A percentile compares a stretch with the other conserved stretches of the same genome.
Evolutionary conservation across 2,329 filamentous ascomycete species (phyloP).

Genomic region (Aureobasidium sp.): DNA sequence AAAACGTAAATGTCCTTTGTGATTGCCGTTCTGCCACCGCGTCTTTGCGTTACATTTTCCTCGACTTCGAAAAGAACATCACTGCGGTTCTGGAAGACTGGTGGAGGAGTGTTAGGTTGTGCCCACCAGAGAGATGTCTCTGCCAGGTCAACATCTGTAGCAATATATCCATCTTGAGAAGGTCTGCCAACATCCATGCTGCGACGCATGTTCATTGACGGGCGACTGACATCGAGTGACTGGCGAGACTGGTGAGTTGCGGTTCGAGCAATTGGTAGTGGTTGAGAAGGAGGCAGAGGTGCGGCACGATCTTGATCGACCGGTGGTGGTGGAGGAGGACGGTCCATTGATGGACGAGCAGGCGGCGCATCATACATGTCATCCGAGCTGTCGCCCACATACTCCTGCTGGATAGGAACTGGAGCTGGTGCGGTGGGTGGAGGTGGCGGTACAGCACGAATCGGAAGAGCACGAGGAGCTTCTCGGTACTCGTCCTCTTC

Average conservation of each 20-base stretch:
- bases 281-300: constrained; percentile 32
- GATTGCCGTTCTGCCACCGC: constrained; percentile 62
- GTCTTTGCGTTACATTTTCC: constrained; percentile 62
- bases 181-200: constrained; percentile 73
- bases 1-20: constrained; percentile 81
- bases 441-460: constrained; percentile 22
- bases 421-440: constrained; percentile 29
- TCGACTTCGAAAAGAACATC: constrained; percentile 80
- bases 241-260: constrained; percentile 22
- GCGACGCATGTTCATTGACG: constrained; percentile 42
- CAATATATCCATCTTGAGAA: constrained; percentile 71
- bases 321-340: constrained; percentile 25
- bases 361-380: constrained; percentile 42
- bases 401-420: constrained; percentile 30
- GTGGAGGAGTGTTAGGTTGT: constrained; percentile 69
- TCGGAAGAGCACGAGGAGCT: constrained; percentile 12
- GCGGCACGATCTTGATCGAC: constrained; percentile 23
- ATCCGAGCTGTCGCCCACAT: constrained; percentile 32
- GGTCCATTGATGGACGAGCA: constrained; percentile 28
- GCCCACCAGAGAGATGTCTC: constrained; percentile 79
- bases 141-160: constrained; percentile 76
- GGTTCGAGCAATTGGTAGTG: constrained; percentile 29
- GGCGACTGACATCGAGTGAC: constrained; percentile 53
- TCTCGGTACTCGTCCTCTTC: constrained; percentile 14
- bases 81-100: constrained; percentile 70